phyloP scores from a whole-genome alignment of 805 yeast species.

The Yarrowia sp. region DNA sequence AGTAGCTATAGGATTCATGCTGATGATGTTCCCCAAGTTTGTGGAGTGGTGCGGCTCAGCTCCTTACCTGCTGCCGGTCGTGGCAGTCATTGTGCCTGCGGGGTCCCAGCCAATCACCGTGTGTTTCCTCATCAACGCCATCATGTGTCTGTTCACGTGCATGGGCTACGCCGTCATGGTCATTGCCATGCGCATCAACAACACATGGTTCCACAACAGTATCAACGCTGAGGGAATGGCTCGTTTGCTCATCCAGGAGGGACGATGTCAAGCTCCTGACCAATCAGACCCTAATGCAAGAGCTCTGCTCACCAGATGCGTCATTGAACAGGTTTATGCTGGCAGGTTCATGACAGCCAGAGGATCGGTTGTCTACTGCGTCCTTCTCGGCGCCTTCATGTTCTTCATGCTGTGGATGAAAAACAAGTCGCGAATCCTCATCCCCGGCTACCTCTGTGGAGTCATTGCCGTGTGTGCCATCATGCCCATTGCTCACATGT shows the following conservation, averaged over 20 bases:
- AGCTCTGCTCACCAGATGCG: neutral
- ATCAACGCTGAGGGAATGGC: slow-evolving; percentile 18
- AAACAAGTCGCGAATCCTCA: slow-evolving; percentile 30
- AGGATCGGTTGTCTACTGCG: slow-evolving; percentile 21
- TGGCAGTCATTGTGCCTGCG: slow-evolving; percentile 20
- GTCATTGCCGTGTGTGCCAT: slow-evolving; percentile 14
- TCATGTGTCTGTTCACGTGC: slow-evolving; percentile 24
- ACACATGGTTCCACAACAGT: slow-evolving; percentile 32
- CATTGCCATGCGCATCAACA: slow-evolving; percentile 31
- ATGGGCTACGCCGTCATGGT: slow-evolving; percentile 27
- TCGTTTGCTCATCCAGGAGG: neutral
- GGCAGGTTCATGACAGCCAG: slow-evolving; percentile 19
- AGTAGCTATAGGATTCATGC: slow-evolving; percentile 1
- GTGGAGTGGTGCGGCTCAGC: slow-evolving; percentile 11
- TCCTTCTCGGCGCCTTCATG: slow-evolving; percentile 26
- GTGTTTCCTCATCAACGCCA: slow-evolving; percentile 2
- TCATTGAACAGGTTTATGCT: neutral
- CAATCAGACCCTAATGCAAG: neutral
- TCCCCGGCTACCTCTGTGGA: slow-evolving; percentile 38
- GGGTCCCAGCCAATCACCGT: slow-evolving; percentile 14
- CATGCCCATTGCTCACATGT: slow-evolving; percentile 25
- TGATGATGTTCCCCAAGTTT: slow-evolving; percentile 31
- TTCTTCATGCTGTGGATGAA: slow-evolving; percentile 36
- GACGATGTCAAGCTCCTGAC: slow-evolving; percentile 2
- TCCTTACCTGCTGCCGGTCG: slow-evolving; percentile 18